Evolutionary conservation across 768 basidiomycete species (phyloP).

Genomic region (Leccinum barrowsii): DNA sequence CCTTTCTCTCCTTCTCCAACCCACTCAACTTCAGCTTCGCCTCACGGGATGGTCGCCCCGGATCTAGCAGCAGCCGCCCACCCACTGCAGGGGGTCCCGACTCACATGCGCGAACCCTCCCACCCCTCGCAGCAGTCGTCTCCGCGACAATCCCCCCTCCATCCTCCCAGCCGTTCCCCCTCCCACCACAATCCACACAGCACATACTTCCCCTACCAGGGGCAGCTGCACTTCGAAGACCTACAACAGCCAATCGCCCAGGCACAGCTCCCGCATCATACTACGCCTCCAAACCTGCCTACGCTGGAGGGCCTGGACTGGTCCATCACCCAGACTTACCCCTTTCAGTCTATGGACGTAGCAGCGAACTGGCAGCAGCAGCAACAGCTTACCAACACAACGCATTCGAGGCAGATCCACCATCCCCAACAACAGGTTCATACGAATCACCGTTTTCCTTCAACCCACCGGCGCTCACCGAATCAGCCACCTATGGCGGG

Average conservation of each 20-base stretch:
- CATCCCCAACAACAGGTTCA: conserved; percentile 28
- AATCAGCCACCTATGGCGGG: conserved; percentile 30
- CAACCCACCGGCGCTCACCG: conserved; percentile 58
- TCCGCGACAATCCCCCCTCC: conserved; percentile 59
- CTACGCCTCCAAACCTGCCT: conserved; percentile 47
- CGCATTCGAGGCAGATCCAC: conserved; percentile 31
- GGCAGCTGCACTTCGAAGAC: conserved; percentile 52
- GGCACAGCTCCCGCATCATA: conserved; percentile 69
- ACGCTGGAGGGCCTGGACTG: conserved; percentile 50
- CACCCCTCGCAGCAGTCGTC: conserved; percentile 75
- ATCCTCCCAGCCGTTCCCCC: conserved; percentile 38
- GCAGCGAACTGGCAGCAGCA: conserved; percentile 36
- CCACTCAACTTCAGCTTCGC: conserved; percentile 44
- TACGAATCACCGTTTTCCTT: conserved; percentile 77
- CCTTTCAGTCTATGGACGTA: conserved; percentile 39
- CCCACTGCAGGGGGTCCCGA: conserved; percentile 48
- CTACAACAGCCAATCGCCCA: conserved; percentile 59
- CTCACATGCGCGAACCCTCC: conserved; percentile 52
- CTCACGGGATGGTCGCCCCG: conserved; percentile 41
- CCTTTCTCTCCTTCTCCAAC: conserved; percentile 62
- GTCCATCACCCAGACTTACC: conserved; percentile 45
- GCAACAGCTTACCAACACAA: conserved; percentile 29
- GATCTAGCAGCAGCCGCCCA: conserved; percentile 50
- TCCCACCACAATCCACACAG: conserved; percentile 41
- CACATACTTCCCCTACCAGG: conserved; percentile 57